Evolutionary conservation across 352 stramenopile species (phyloP).

Genomic region (Thalassiosira sp.): DNA sequence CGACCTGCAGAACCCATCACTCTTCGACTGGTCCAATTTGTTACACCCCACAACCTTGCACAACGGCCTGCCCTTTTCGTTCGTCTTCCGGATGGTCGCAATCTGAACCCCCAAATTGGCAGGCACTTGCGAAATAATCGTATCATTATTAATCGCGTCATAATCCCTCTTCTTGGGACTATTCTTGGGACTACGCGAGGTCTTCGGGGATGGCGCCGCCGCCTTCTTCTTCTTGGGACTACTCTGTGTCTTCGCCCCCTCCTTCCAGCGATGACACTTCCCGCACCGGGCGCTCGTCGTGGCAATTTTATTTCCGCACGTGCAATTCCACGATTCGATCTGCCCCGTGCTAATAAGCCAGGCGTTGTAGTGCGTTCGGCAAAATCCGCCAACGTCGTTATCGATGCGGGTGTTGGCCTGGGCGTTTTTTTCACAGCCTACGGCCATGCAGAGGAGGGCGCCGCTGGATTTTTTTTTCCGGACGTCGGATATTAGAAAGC

Average conservation of each 20-base stretch:
- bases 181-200: too few relatives aligned
- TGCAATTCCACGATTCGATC: conserved; percentile 10
- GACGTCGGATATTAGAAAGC: conserved; percentile 5
- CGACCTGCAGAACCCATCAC: conserved; percentile 13
- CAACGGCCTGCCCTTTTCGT: conserved; percentile 14
- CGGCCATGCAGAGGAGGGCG: not conserved
- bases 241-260: not conserved
- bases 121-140: conserved; percentile 1
- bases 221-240: not conserved
- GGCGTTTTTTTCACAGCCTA: not conserved
- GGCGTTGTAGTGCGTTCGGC: conserved; percentile 7
- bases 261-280: not conserved
- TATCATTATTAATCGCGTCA: not conserved
- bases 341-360: conserved; percentile 17
- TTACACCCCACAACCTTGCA: conserved; percentile 18
- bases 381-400: conserved; percentile 6
- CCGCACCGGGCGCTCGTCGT: conserved; percentile 9
- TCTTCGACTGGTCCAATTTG: conserved; percentile 16
- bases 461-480: not conserved
- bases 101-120: not conserved
- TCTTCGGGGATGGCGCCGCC: not conserved
- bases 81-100: conserved; percentile 1
- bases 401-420: not conserved
- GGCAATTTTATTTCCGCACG: conserved; percentile 6
- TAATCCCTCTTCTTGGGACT: too few relatives aligned